Conservation (phyloP, 139 green algal genomes). For the Nannochloris sp. region DNA sequence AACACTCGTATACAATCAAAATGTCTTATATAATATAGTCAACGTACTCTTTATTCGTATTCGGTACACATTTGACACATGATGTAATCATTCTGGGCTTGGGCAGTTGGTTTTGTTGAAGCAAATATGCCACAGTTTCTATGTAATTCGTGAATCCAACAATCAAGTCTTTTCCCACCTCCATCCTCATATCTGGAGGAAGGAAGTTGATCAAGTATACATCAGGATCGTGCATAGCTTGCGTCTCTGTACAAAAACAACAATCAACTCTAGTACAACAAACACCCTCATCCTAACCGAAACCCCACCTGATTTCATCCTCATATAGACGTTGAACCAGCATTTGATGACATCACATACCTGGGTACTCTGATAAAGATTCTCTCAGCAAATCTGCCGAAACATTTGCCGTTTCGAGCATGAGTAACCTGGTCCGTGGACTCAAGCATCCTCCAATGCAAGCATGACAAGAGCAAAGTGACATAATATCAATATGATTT, state of each 20-base stretch:
- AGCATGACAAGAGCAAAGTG: constrained; percentile 12
- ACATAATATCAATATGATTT: no score
- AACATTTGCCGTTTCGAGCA: constrained; percentile 6
- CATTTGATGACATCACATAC: constrained; percentile 1
- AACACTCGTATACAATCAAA: constrained; percentile 3
- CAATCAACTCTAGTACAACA: no score
- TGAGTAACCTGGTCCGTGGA: constrained; percentile 1
- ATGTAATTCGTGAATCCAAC: constrained; percentile 26
- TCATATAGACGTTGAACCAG: no score
- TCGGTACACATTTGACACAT: constrained; percentile 17
- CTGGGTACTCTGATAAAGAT: constrained; percentile 13
- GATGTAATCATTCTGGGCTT: constrained; percentile 24
- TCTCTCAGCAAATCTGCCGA: constrained; percentile 16
- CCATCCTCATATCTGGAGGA: constrained; percentile 22
- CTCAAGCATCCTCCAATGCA: constrained; percentile 21
- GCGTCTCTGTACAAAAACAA: neutral
- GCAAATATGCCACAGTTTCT: constrained; percentile 7
- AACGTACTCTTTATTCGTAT: constrained; percentile 22
- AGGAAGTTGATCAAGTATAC: constrained; percentile 25
- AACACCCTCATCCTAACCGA: no score
- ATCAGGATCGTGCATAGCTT: constrained; percentile 19
- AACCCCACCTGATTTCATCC: no score
- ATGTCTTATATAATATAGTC: neutral
- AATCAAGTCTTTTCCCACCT: constrained; percentile 16
- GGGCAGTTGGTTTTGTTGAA: constrained; percentile 19